Evolutionary conservation across 345 rosid genomes (phyloP), one percentile per base, ranked within the genome.

Genomic region (Stellera chamaejasme): DNA sequence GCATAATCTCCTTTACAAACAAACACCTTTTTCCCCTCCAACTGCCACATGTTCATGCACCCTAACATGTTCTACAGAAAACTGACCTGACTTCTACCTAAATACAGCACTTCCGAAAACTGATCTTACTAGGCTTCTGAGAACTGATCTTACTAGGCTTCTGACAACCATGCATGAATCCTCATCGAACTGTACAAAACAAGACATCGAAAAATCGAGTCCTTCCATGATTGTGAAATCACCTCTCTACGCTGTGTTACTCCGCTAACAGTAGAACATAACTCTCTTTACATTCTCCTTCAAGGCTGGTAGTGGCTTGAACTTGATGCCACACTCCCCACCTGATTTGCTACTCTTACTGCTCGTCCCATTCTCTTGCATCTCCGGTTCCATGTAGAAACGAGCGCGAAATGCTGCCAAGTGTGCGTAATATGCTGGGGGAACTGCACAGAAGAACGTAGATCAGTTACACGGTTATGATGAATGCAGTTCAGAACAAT

Each of bases 251-350:
- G 23, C 23, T 48, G 26, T 13, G 10, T 3, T 10, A 41, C 50
- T n/a, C 4, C 52, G 36, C 60, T 75, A 93, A 69, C 99, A 93
- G 63, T 93, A 90, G 63, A 93, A 93, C 97, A 93, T 93, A 1
- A 90, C 99, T 65, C 92, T 76, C 79, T 94, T 94, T 72, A 94
- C 97, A 56, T 94, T 94, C 75, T 90, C 99, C 73, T 94, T 94
- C 73, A 94, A 78, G 4, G 97, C 99, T 0, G 96, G 99, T 72
- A 94, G 72, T 0, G 95, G 99, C 67, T 86, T 72, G 23, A 19
- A 97, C 67, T 86, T 32, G 48, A 93, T 83, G 43, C 86, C 86
- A 0, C 74, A 23, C 58, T 84, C 97, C 63, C 90, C 88, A 0
- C 56, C 65, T 1, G 56, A 48, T 60, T 89, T 69, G 1, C 75